Conservation (phyloP, 2,329 filamentous ascomycete species). For the Colletotrichum caudatum region DNA sequence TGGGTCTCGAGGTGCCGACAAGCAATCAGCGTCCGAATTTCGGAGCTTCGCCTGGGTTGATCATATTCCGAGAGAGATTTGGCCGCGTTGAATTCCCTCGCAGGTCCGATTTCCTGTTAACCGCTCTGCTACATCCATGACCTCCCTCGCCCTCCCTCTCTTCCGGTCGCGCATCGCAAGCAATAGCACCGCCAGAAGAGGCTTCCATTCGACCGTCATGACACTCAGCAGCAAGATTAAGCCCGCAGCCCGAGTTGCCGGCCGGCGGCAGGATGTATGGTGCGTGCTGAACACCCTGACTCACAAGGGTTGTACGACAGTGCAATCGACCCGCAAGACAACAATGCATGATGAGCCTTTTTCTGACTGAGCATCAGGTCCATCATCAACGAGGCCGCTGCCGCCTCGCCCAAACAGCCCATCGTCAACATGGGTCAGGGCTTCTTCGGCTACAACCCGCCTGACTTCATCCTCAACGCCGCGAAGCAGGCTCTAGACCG, state of each 20-base stretch:
- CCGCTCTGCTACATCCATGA: conserved; percentile 30
- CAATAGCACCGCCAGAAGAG: conserved; percentile 36
- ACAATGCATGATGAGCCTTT: background rate
- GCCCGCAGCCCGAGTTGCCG: conserved; percentile 63
- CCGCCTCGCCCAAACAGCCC: conserved; percentile 71
- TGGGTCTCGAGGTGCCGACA: conserved; percentile 23
- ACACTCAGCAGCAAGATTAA: conserved; percentile 59
- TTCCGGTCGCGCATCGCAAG: conserved; percentile 41
- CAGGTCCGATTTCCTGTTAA: conserved; percentile 18
- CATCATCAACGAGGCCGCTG: conserved; percentile 75
- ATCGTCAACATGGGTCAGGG: conserved; percentile 76
- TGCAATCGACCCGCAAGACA: background rate
- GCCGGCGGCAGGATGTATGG: conserved; percentile 66
- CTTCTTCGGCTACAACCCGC: conserved; percentile 95
- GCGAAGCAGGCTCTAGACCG: conserved; percentile 89
- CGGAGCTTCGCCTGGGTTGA: conserved; percentile 20
- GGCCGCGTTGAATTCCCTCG: conserved; percentile 4
- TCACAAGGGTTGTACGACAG: background rate
- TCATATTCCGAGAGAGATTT: conserved; percentile 4
- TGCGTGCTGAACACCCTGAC: conserved; percentile 47
- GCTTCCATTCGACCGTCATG: conserved; percentile 52
- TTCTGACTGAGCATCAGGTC: conserved; percentile 57
- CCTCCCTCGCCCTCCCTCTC: conserved; percentile 36
- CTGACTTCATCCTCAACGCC: conserved; percentile 88
- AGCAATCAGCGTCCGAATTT: conserved; percentile 40